phyloP scores from a whole-genome alignment of 345 rosid species.

The Citrus inodora region DNA sequence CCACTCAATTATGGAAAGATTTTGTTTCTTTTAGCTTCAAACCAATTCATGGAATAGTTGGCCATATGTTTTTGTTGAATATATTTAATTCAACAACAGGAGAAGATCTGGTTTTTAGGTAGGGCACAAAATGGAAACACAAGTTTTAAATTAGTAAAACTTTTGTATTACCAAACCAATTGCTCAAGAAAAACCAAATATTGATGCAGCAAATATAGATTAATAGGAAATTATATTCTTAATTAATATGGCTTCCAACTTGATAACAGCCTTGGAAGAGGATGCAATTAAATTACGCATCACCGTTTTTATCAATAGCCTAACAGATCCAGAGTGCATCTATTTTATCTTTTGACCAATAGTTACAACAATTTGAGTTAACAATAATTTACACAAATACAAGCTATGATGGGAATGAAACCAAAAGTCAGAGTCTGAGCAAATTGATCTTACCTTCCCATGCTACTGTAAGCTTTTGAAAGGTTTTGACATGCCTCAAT shows the following conservation, averaged over 20 bases:
- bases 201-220: not conserved
- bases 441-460: conserved; percentile 64
- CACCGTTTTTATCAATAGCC: not conserved
- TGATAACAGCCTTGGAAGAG: not conserved
- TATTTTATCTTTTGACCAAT: not conserved
- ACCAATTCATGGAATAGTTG: not conserved
- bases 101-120: not conserved
- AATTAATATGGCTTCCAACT: not conserved
- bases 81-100: not conserved
- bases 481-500: conserved; percentile 94
- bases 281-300: not conserved
- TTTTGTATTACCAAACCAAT: not conserved
- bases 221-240: not conserved
- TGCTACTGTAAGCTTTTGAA: conserved; percentile 73
- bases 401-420: not conserved
- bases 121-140: not conserved
- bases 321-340: conserved; percentile 1
- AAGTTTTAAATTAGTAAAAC: not conserved
- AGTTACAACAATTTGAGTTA: conserved; percentile 7
- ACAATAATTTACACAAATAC: not conserved
- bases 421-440: conserved; percentile 11
- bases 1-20: not conserved
- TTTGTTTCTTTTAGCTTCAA: not conserved
- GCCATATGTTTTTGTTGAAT: not conserved
- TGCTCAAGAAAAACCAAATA: not conserved